Percentiles rank a stretch among this genome's conserved stretches.
phyloP scores from a whole-genome alignment of 192 early-diverging fungal genomes.

The Linnemannia elongata region DNA sequence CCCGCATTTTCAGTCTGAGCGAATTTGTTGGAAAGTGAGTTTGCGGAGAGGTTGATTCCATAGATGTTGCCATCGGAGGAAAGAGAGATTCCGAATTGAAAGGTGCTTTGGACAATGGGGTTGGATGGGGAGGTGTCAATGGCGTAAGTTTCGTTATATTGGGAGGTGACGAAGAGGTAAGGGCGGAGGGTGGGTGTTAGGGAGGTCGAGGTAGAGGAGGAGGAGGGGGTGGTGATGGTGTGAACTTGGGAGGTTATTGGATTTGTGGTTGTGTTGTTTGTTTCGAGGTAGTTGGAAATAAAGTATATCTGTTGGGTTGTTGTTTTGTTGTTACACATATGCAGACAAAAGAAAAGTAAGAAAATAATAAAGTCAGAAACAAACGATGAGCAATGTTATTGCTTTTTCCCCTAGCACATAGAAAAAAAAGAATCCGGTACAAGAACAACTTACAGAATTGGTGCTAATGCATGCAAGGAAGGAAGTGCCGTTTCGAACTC shows the following conservation, averaged over 20 bases:
- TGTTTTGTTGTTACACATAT: not conserved
- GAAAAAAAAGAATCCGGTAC: not conserved
- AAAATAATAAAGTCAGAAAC: not conserved
- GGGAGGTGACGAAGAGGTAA: not conserved
- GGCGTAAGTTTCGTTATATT: not conserved
- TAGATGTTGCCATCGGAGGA: not conserved
- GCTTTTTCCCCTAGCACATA: too few species aligned
- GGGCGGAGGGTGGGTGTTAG: not conserved
- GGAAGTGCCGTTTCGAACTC: not conserved
- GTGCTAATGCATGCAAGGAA: not conserved
- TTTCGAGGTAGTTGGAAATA: not conserved
- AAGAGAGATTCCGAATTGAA: not conserved
- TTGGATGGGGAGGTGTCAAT: not conserved
- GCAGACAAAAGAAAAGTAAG: not conserved
- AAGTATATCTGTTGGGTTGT: not conserved
- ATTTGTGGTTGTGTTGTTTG: not conserved
- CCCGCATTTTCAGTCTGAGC: not conserved
- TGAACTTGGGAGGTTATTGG: not conserved
- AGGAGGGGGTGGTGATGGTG: not conserved
- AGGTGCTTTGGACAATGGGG: not conserved
- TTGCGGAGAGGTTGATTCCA: not conserved
- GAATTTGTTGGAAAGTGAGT: not conserved
- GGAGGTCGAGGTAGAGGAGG: not conserved
- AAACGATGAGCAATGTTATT: not conserved
- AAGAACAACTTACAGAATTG: not conserved